Evolutionary conservation across 2,329 filamentous ascomycete genomes (phyloP), one percentile per base, ranked within the genome.

Genomic region (Colletotrichum phormii): DNA sequence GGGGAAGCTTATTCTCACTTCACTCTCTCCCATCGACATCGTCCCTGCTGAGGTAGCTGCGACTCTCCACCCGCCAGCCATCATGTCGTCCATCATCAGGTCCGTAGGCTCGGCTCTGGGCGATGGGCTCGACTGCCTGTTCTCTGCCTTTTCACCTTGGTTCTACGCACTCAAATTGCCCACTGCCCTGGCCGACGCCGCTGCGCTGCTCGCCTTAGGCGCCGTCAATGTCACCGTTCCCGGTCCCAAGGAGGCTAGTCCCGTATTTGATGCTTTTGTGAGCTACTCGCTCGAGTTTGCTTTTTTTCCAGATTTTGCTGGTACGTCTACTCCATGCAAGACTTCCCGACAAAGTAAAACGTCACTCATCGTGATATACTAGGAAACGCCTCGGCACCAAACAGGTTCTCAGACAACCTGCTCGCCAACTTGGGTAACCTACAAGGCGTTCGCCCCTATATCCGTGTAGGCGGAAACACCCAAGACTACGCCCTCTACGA

Each of bases 401-500:
- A 92, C 76, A 83, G 78, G 0, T 92, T 90, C 79, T 91, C 89
- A 0, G 84, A 91, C 72, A 90, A 89, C 61, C 83, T 92, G 7
- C 80, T 92, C 31, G 84, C 87, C 37, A 92, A 91, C 69, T 76
- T 92, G 24, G 87, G 83, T 1, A 78, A 84, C n/a, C 77, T 91
- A 4, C 84, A 83, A 15, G 89, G 89, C 9, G 84, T 83, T 7
- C 90, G 90, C 74, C 90, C 90, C 2, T 85, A 89, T 75, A 88
- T 92, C 67, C 84, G 90, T 18, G 89, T 92, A 1, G 90, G 91
- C 4, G 91, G 90, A n/a, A 92, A 92, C 76, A 92, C 90, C 0
- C 90, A 92, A 80, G 90, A 92, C 81, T 91, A 88, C 75, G 89
- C 89, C 5, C 82, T 92, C 49, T 92, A 89, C 79, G 86, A 92